Base-by-base conservation (phyloP, 345 rosid species). In the Eucalyptus coolabah region DNA sequence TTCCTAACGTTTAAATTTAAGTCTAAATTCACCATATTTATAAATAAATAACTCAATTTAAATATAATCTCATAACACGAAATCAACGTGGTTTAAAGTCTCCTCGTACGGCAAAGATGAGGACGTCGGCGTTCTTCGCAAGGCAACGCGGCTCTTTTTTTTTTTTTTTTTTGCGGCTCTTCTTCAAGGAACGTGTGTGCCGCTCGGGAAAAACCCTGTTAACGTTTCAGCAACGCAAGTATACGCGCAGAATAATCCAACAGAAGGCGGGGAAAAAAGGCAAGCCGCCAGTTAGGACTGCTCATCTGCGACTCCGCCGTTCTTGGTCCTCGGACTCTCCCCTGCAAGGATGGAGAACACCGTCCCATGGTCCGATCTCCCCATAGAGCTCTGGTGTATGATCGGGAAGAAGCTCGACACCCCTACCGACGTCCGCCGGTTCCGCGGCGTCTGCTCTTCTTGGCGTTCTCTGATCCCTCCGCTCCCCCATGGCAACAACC, bases 391-490 rank as follows among this genome's bases (percentile, higher is more conserved):
- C 23, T 69, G 91, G 89, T 21, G 34, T 21, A 56, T 21, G 60
- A 90, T 91, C 60, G 91, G 60, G 32, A 54, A 37, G 37, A 59
- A 28, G 54, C 89, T 92, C 87, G 87, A 89, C 86, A 5, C 88
- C 11, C 86, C 50, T 80, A 37, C 88, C 80, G 92, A 93, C 86
- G 8, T 89, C 47, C 92, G 89, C 50, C 50, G 89, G 2, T 88
- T 91, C 63, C 88, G 93, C 42, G 80, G 91, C 44, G 93, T 91
- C 89, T 93, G 92, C 91, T 65, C 54, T 9, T 37, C 90, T 30
- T 93, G 91, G 91, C 91, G 91, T 11, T 89, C 88, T 45, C 60
- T 88, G 45, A 7, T 85, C 72, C 90, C 90, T 50, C 77, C 54
- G 44, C 7, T 32, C 50, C 45, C 54, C 89, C 89, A 30, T n/a